These are phyloP conservation scores for Monosporozyma siamensis DNA, from an alignment of 805 yeast genomes.

Conservation along the genomic window DNA sequence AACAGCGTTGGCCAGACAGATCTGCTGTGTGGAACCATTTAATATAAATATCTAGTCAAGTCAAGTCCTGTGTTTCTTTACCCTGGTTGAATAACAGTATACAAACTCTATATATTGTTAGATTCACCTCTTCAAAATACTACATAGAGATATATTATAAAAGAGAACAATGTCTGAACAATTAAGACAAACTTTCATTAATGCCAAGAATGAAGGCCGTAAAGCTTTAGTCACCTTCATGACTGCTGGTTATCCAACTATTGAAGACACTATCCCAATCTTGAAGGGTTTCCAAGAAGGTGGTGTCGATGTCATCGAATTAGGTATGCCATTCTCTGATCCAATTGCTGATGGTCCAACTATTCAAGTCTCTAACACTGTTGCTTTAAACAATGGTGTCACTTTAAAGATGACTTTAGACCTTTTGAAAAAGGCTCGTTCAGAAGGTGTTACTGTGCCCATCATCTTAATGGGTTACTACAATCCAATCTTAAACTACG, in stretches of 20 bases:
- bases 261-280: constrained; percentile 81
- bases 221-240: constrained; percentile 84
- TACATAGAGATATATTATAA: no score
- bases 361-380: constrained; percentile 78
- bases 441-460: constrained; percentile 78
- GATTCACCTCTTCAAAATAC: no score
- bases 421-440: constrained; percentile 65
- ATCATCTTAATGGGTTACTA: constrained; percentile 94
- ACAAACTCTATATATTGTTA: no score
- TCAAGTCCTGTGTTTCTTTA: no score
- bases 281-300: constrained; percentile 85
- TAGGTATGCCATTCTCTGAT: constrained; percentile 94
- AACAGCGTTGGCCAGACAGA: not conserved
- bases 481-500: constrained; percentile 84
- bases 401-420: constrained; percentile 63
- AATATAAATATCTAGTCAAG: no score
- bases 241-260: constrained; percentile 89
- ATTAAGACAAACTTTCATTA: constrained; percentile 45
- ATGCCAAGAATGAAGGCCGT: constrained; percentile 56
- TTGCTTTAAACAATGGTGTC: constrained; percentile 77
- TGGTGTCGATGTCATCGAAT: constrained; percentile 90
- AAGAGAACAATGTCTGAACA: constrained; percentile 32
- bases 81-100: no score
- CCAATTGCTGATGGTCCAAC: constrained; percentile 99
- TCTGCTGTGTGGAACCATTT: no score